Percentiles rank a stretch among this genome's conserved stretches.
These are phyloP conservation scores for Echium plantagineum DNA, from an alignment of 257 asterid genomes.

Conservation along the genomic window DNA sequence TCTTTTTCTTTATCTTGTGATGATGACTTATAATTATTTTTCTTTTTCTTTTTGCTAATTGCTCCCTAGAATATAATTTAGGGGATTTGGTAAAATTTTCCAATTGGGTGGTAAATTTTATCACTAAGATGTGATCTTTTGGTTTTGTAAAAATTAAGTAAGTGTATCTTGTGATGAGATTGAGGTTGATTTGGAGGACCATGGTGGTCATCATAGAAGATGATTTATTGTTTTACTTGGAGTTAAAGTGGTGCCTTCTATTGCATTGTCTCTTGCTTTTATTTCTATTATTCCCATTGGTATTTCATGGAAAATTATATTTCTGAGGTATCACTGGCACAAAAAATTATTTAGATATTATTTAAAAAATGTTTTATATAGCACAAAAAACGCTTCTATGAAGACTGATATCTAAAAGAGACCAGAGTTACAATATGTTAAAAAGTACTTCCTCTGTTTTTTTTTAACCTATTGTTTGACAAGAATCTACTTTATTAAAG, in stretches of 20 bases:
- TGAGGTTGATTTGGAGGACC: slow-evolving; percentile 37
- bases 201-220: slow-evolving; percentile 39
- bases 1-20: slow-evolving; percentile 6
- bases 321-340: too few species aligned
- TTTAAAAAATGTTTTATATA: too few species aligned
- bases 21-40: not conserved
- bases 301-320: too few species aligned
- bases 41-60: slow-evolving; percentile 19
- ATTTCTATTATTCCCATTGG: slow-evolving; percentile 8
- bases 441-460: too few species aligned
- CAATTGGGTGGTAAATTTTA: slow-evolving; percentile 43
- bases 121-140: slow-evolving; percentile 22
- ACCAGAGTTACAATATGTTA: too few species aligned
- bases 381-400: too few species aligned
- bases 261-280: slow-evolving; percentile 17
- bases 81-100: slow-evolving; percentile 32
- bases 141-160: slow-evolving; percentile 21
- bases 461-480: too few species aligned
- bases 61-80: slow-evolving; percentile 30
- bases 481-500: too few species aligned
- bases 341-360: too few species aligned
- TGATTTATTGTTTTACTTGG: slow-evolving; percentile 30
- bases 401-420: too few species aligned
- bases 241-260: slow-evolving; percentile 35
- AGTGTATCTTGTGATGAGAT: slow-evolving; percentile 47